Conservation (phyloP, 768 basidiomycete species). For the Termitomyces titanicus region DNA sequence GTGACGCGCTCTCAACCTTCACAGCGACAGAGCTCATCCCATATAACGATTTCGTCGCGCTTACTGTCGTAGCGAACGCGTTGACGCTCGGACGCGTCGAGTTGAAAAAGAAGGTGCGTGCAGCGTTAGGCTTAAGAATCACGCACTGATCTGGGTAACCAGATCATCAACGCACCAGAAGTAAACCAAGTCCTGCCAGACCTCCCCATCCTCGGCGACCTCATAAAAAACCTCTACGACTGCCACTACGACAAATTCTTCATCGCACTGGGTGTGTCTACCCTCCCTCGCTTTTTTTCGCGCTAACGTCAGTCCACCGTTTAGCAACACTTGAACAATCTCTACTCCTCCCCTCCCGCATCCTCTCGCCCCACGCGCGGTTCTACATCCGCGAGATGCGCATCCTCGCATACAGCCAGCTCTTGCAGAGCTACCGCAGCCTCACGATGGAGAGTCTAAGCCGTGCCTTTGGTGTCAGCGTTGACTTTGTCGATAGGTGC, state of each 20-base stretch:
- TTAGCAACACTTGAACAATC: conserved; percentile 85
- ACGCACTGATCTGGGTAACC: not conserved
- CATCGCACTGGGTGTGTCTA: conserved; percentile 66
- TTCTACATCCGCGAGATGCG: conserved; percentile 96
- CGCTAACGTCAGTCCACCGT: not conserved
- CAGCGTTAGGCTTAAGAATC: not conserved
- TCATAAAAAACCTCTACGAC: conserved; percentile 85
- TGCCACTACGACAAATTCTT: conserved; percentile 97
- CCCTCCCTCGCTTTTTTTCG: not conserved
- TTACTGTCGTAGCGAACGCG: conserved; percentile 78
- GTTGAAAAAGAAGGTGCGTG: conserved; percentile 80
- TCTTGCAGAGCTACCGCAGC: conserved; percentile 88
- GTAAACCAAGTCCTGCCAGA: conserved; percentile 83
- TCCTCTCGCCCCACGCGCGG: conserved; percentile 81
- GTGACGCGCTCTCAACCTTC: conserved; percentile 92
- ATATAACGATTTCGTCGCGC: conserved; percentile 87
- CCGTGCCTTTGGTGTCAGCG: conserved; percentile 84
- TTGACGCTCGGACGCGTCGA: conserved; percentile 79
- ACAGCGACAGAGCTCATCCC: conserved; percentile 86
- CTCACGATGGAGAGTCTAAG: conserved; percentile 86
- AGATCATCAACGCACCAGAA: conserved; percentile 87
- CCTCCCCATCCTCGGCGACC: conserved; percentile 76
- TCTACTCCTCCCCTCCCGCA: conserved; percentile 81
- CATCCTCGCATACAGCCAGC: conserved; percentile 86
- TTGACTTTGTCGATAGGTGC: conserved; percentile 83